Conservation (phyloP, 192 early-diverging fungal species). For the Backusella tuberculispora region DNA sequence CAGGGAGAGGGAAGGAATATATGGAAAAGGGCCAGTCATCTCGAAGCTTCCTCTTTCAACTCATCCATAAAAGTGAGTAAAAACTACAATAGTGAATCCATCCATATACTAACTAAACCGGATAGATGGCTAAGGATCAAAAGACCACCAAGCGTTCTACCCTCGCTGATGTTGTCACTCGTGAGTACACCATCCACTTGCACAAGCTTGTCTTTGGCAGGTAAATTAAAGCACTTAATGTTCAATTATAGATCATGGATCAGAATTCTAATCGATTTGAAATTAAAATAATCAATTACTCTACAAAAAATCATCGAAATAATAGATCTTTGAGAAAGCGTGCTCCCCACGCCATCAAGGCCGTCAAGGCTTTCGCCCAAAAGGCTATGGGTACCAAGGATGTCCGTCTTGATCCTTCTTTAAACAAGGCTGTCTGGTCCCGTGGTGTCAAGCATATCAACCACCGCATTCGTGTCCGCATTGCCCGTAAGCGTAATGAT, state of each 20-base stretch:
- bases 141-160: slow-evolving; percentile 73
- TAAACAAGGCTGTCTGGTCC: slow-evolving; percentile 96
- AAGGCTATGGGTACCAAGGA: slow-evolving; percentile 95
- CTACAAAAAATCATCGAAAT: neutral
- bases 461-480: slow-evolving; percentile 93
- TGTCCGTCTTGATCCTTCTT: slow-evolving; percentile 92
- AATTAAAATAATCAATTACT: neutral
- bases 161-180: slow-evolving; percentile 88
- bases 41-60: slow-evolving; percentile 16
- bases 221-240: slow-evolving; percentile 42
- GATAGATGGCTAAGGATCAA: slow-evolving; percentile 59
- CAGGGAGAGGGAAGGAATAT: neutral
- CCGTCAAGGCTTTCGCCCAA: slow-evolving; percentile 88
- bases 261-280: neutral
- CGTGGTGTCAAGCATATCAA: slow-evolving; percentile 92
- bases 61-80: slow-evolving; percentile 2
- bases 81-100: neutral
- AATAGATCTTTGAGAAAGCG: slow-evolving; percentile 91
- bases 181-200: slow-evolving; percentile 99
- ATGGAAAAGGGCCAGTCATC: neutral
- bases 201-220: slow-evolving; percentile 90
- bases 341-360: slow-evolving; percentile 93
- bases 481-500: slow-evolving; percentile 97
- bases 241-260: neutral
- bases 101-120: neutral